Evolutionary conservation across 148 eudicot genomes (phyloP).

Genomic region (Rhododendron vialii): DNA sequence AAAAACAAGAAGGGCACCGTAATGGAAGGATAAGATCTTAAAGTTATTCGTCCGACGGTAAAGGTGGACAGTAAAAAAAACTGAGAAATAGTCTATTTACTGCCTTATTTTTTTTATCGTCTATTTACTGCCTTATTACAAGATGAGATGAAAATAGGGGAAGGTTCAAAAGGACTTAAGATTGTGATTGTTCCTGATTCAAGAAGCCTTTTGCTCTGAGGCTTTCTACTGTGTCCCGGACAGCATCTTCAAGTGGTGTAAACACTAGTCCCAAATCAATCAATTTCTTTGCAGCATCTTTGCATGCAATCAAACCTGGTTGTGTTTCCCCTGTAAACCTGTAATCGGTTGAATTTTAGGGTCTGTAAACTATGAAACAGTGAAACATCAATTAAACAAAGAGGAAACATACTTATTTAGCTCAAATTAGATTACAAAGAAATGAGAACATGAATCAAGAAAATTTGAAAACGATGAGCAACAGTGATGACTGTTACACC

Average conservation of each 20-base stretch:
- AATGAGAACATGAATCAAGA: not conserved
- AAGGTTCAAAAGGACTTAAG: not conserved
- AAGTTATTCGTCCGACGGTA: not conserved
- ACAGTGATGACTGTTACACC: not conserved
- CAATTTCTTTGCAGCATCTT: constrained; percentile 74
- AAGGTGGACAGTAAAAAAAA: not conserved
- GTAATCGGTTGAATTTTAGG: constrained; percentile 9
- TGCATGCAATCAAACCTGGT: constrained; percentile 62
- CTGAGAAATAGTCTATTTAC: not conserved
- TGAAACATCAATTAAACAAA: not conserved
- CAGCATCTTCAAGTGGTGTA: constrained; percentile 66
- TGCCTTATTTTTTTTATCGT: not conserved
- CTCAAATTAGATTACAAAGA: not conserved
- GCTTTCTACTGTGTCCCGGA: constrained; percentile 57
- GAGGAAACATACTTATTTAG: not conserved
- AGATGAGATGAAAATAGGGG: not conserved
- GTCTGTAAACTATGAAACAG: not conserved
- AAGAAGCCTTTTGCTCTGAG: constrained; percentile 57
- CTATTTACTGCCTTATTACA: not conserved
- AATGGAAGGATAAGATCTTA: not conserved
- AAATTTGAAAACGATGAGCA: not conserved
- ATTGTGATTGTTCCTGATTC: constrained; percentile 17
- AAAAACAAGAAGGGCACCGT: not conserved
- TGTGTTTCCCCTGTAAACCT: constrained; percentile 79
- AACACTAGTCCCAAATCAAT: constrained; percentile 67